phyloP scores from a whole-genome alignment of 495 filamentous ascomycete genomes.

The Penicillium samsonianum region DNA sequence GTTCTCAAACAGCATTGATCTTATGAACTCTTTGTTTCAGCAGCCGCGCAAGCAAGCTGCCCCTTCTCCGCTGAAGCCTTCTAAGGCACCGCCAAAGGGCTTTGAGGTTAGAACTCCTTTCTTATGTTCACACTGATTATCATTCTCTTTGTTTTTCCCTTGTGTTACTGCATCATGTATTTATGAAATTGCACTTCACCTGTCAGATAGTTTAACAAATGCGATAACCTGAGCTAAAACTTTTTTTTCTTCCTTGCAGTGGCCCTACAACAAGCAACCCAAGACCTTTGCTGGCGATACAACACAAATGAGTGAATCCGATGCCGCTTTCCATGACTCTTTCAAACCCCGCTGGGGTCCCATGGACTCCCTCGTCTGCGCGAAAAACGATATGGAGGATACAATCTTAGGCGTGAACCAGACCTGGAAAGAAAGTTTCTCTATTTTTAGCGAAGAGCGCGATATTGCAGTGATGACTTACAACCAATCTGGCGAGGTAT shows the following conservation, averaged over 20 bases:
- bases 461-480: constrained; percentile 38
- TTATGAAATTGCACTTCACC: constrained; percentile 19
- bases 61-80: constrained; percentile 41
- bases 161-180: constrained; percentile 24
- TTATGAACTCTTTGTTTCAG: constrained; percentile 89
- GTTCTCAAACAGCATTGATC: constrained; percentile 78
- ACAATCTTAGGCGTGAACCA: constrained; percentile 24
- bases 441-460: constrained; percentile 42
- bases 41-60: constrained; percentile 40
- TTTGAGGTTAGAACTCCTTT: constrained; percentile 71
- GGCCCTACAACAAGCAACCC: constrained; percentile 77
- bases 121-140: constrained; percentile 30
- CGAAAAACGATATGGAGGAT: constrained; percentile 35
- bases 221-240: constrained; percentile 39
- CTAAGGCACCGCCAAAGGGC: constrained; percentile 55
- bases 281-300: constrained; percentile 62
- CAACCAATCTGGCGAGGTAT: constrained; percentile 28
- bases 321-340: constrained; percentile 61
- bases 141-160: constrained; percentile 15
- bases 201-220: constrained; percentile 33
- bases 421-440: constrained; percentile 38
- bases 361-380: constrained; percentile 69
- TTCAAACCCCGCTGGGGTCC: constrained; percentile 80
- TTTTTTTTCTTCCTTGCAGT: constrained; percentile 60
- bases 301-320: constrained; percentile 56